phyloP scores from a whole-genome alignment of 2,329 filamentous ascomycete genomes.

The Diaporthe citri region DNA sequence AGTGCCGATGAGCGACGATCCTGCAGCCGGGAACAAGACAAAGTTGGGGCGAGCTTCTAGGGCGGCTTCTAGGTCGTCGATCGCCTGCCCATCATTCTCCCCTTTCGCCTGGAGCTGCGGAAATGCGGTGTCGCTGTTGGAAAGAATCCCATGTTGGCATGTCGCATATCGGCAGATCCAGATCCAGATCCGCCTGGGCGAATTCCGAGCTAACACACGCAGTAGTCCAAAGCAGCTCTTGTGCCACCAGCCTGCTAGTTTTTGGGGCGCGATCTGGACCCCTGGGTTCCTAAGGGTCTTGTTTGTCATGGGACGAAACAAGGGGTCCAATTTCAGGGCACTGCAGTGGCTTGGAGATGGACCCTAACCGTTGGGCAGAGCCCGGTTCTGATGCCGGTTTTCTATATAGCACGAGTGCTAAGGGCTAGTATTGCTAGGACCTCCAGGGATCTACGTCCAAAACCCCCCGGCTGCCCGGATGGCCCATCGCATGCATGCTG shows the following conservation, averaged over 20 bases:
- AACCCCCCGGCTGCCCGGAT: conserved; percentile 1
- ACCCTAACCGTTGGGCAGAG: neutral
- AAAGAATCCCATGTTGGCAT: conserved; percentile 11
- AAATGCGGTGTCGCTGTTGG: conserved; percentile 1
- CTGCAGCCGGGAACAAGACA: conserved; percentile 11
- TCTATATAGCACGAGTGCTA: neutral
- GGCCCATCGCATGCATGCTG: neutral
- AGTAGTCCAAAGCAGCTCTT: neutral
- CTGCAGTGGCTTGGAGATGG: neutral
- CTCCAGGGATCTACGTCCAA: neutral
- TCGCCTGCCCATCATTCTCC: conserved; percentile 12
- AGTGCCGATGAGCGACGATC: conserved; percentile 19
- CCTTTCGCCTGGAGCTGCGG: neutral
- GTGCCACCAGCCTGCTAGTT: neutral
- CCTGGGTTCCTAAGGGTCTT: neutral
- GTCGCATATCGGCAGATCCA: conserved; percentile 11
- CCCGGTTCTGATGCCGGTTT: neutral
- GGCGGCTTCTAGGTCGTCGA: conserved; percentile 7
- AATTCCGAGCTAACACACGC: neutral
- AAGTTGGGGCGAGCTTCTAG: neutral
- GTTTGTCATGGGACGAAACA: neutral
- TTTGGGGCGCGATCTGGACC: neutral
- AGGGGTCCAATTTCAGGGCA: conserved; percentile 13
- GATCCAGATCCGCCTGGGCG: conserved; percentile 2
- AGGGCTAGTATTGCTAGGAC: conserved; percentile 10